These are phyloP conservation scores for Mycena haematopus DNA, from an alignment of 768 basidiomycete genomes.

Conservation along the genomic window DNA sequence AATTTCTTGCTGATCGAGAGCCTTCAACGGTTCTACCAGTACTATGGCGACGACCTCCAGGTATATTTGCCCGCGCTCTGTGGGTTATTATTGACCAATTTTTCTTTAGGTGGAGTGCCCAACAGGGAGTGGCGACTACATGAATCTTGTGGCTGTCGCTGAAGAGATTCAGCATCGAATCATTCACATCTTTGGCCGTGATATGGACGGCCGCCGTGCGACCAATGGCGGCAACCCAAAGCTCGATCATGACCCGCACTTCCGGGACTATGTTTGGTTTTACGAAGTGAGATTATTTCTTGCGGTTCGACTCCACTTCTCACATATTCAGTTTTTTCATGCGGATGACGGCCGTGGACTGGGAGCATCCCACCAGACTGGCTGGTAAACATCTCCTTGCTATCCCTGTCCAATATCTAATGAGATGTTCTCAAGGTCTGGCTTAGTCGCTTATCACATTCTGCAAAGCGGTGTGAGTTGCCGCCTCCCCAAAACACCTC, in stretches of 20 bases:
- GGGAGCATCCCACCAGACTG: conserved; percentile 98
- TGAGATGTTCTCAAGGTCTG: conserved; percentile 61
- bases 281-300: conserved; percentile 70
- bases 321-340: conserved; percentile 80
- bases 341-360: conserved; percentile 91
- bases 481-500: conserved; percentile 91
- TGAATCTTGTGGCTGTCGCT: conserved; percentile 92
- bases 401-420: background rate
- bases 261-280: conserved; percentile 97
- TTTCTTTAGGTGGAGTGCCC: conserved; percentile 89
- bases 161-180: conserved; percentile 99
- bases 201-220: conserved; percentile 83
- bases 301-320: background rate
- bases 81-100: background rate
- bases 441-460: conserved; percentile 89
- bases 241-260: conserved; percentile 91
- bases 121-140: conserved; percentile 95
- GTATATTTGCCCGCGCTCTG: conserved; percentile 34
- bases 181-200: conserved; percentile 97
- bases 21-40: conserved; percentile 96
- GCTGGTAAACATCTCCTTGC: conserved; percentile 67
- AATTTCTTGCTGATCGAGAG: conserved; percentile 97
- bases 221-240: conserved; percentile 90
- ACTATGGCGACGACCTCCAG: conserved; percentile 92
- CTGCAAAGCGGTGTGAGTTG: conserved; percentile 89